Evolutionary conservation across 1,284 basidiomycete species (phyloP), one percentile per base, ranked within the genome.

Genomic region (Sanguinoderma infundibulare): DNA sequence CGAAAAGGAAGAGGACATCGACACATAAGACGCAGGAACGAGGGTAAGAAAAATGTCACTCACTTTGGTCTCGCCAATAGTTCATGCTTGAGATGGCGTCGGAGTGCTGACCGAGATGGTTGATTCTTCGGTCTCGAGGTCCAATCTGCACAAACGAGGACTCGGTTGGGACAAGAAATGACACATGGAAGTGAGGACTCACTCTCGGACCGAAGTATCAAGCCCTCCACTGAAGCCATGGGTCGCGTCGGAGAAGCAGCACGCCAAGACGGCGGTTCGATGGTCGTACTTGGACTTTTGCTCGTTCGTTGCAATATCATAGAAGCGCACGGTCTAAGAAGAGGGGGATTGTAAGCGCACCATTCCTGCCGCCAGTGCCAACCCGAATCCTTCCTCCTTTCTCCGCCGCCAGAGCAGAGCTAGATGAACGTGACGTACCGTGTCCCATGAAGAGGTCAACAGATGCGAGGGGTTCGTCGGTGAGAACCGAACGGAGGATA

Each of bases 381-480:
- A 22, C 24, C 42, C 14, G 4, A 14, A 7, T 26, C 14, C 42
- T 46, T 26, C 28, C 24, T 15, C 42, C 8, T 6, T 8, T 17
- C 14, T 26, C 24, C 17, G 24, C 5, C 24, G 24, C 9, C 42
- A 12, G 10, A 26, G 4, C 24, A 22, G 24, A 46, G 22, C 14
- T 15, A 26, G 42, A 26, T 15, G 24, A 17, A 64, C 53, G 46
- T 44, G 24, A 80, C 89, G 64, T 72, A 96, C 94, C 52, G 92
- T 87, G 76, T 97, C 95, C 95, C 95, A 97, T 61, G 91, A 90
- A 10, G 92, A 87, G 20, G 91, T 90, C 2, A 96, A 78, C 1
- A 98, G 78, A 26, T 90, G 87, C 62, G 90, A 82, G 5, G 92
- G 87, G 70, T 91, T 82, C 17, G 81, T 84, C 0, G 94, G 91